phyloP scores from a whole-genome alignment of 805 yeast genomes.

The Zygoascus bituminiphila region DNA sequence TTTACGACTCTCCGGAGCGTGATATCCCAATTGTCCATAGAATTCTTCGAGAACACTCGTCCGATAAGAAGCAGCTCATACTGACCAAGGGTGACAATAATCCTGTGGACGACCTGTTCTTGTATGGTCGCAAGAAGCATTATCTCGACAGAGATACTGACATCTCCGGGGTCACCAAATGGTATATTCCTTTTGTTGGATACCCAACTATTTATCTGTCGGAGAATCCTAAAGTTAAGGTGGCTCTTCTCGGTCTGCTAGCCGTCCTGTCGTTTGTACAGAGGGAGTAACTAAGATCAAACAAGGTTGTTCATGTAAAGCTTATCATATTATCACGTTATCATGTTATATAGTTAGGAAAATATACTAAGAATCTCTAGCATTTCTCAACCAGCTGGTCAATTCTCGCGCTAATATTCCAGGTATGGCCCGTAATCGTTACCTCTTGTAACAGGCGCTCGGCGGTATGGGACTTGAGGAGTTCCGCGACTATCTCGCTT shows the following conservation, averaged over 20 bases:
- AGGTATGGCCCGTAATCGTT: constrained; percentile 15
- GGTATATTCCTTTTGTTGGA: constrained; percentile 82
- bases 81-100: constrained; percentile 96
- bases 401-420: constrained; percentile 11
- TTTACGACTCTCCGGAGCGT: constrained; percentile 72
- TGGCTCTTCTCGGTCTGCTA: constrained; percentile 64
- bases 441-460: constrained; percentile 8
- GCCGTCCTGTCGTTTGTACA: constrained; percentile 61
- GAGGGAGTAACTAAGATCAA: constrained; percentile 37
- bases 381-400: neutral
- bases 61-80: constrained; percentile 49
- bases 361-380: neutral
- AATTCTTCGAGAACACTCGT: constrained; percentile 74
- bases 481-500: neutral
- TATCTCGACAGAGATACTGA: constrained; percentile 73
- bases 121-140: constrained; percentile 67
- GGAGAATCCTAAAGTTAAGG: constrained; percentile 78
- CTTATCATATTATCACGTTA: neutral
- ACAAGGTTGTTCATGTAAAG: neutral
- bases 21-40: constrained; percentile 95
- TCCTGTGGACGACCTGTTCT: constrained; percentile 79
- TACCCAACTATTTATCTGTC: constrained; percentile 86
- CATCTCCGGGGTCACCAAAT: constrained; percentile 79
- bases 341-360: neutral
- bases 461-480: neutral